Base-by-base conservation (phyloP, 2,329 filamentous ascomycete genomes). In the Botryotinia narcissicola region DNA sequence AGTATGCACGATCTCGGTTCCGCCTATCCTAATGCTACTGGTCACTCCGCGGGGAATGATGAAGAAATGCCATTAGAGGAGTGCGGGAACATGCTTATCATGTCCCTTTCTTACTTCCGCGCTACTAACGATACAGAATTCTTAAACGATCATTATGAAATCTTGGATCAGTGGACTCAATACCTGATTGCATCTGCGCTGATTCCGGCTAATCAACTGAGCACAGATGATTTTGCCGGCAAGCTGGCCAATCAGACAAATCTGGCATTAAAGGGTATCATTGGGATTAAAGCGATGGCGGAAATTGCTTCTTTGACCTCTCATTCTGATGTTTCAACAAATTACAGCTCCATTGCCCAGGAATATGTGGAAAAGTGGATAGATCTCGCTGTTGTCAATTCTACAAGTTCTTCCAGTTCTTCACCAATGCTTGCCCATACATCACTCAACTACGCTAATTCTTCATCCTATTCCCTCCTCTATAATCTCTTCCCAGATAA, bases 401-500 rank as follows among this genome's bases (percentile, higher is more conserved):
- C 90, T 35, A 63, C 69, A 16, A 78, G 82, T 54, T 85, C 82
- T 81, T n/a, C 29, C 71, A 87, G 82, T 62, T 85, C 82, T 81
- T n/a, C 20, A 72, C 87, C 89, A 7, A 84, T 78, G 35, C 83
- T 82, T 9, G 84, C 90, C 0, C 93, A 96, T 82, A 90, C 92
- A 29, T 95, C 93, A 78, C 86, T 97, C 14, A 89, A 91, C 25
- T 97, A 97, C 83, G 81, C 79, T 46, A 84, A 84, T 74, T 82
- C 81, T 4, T 20, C 51, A 12, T 59, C 37, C 22, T 42, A 70
- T n/a, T 29, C 51, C 10, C 51, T 70, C 2, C 86, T 97, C 46
- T 97, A 97, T 84, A 95, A 94, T 80, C 87, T 97, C 57, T 97
- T 93, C 83, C 89, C 91, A 22, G 93, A 97, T 83, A 89, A 89